These are phyloP conservation scores for Rasamsonia emersonii DNA, from an alignment of 2,329 filamentous ascomycete species.

Conservation along the genomic window DNA sequence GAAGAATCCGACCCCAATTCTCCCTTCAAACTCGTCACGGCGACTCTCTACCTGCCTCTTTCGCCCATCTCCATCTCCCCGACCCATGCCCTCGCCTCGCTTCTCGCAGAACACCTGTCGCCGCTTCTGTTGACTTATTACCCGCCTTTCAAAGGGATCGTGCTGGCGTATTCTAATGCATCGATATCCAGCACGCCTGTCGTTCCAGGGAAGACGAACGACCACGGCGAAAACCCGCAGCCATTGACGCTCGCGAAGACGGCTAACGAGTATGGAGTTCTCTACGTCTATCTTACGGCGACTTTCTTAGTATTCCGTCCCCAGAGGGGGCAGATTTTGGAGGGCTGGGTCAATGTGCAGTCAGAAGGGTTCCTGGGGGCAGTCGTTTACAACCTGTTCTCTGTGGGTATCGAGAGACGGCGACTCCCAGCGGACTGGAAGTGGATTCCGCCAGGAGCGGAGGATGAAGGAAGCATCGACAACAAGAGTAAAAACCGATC, in stretches of 20 bases:
- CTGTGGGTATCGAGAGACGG: constrained; percentile 71
- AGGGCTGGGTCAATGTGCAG: constrained; percentile 76
- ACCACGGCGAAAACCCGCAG: constrained; percentile 23
- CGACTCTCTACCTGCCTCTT: constrained; percentile 61
- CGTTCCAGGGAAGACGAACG: constrained; percentile 22
- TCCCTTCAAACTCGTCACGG: constrained; percentile 69
- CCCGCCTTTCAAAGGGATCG: constrained; percentile 48
- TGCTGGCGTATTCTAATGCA: constrained; percentile 45
- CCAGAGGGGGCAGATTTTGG: constrained; percentile 60
- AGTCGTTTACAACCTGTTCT: constrained; percentile 85
- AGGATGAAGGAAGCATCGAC: constrained; percentile 14
- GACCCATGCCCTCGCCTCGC: constrained; percentile 45
- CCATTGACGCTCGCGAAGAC: constrained; percentile 34
- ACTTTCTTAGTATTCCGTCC: constrained; percentile 81
- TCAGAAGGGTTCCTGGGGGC: constrained; percentile 84
- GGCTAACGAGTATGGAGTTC: constrained; percentile 74
- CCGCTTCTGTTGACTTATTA: constrained; percentile 57
- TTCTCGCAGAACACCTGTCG: constrained; percentile 54
- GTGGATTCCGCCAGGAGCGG: constrained; percentile 58
- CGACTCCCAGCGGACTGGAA: constrained; percentile 70
- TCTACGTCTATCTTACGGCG: constrained; percentile 80
- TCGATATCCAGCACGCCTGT: constrained; percentile 32
- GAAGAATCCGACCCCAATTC: constrained; percentile 36
- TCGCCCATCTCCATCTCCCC: constrained; percentile 48
- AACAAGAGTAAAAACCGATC: constrained; percentile 9